phyloP scores from a whole-genome alignment of 257 asterid species.

The Haberlea rhodopensis region DNA sequence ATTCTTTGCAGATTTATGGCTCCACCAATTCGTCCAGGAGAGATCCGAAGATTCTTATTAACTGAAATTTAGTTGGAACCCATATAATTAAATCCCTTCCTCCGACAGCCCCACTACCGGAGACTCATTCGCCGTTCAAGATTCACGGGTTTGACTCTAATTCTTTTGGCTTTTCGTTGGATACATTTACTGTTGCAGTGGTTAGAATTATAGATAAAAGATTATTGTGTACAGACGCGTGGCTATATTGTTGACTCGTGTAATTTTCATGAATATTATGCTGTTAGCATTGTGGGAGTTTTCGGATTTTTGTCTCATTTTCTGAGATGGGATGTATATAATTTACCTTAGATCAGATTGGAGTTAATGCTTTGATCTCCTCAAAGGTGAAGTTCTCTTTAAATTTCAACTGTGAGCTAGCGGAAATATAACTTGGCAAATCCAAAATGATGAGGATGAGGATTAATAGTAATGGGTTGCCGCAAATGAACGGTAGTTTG shows the following conservation, averaged over 20 bases:
- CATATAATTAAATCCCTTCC: neutral
- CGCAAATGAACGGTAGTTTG: constrained; percentile 30
- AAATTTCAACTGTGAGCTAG: constrained; percentile 23
- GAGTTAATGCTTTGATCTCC: constrained; percentile 36
- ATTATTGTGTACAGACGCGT: constrained; percentile 28
- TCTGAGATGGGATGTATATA: constrained; percentile 24
- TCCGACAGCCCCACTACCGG: neutral
- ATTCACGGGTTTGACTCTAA: constrained; percentile 34
- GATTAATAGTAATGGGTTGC: constrained; percentile 33
- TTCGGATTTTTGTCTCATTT: constrained; percentile 20
- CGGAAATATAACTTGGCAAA: neutral
- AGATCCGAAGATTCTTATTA: constrained; percentile 29
- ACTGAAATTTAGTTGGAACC: neutral
- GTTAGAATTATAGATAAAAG: constrained; percentile 20
- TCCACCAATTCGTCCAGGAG: constrained; percentile 8
- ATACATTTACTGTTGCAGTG: constrained; percentile 29
- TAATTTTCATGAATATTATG: neutral
- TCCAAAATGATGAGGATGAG: constrained; percentile 71
- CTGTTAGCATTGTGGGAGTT: constrained; percentile 24
- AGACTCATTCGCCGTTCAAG: neutral
- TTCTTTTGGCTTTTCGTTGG: constrained; percentile 18
- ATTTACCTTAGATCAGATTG: constrained; percentile 30
- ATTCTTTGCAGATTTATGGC: constrained; percentile 20
- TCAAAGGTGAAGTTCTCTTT: constrained; percentile 20
- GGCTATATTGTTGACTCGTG: neutral